A percentile compares a stretch with the other conserved stretches of the same genome.
Conservation (phyloP, 1,284 basidiomycete species). For the Cryptococcus sp. region DNA sequence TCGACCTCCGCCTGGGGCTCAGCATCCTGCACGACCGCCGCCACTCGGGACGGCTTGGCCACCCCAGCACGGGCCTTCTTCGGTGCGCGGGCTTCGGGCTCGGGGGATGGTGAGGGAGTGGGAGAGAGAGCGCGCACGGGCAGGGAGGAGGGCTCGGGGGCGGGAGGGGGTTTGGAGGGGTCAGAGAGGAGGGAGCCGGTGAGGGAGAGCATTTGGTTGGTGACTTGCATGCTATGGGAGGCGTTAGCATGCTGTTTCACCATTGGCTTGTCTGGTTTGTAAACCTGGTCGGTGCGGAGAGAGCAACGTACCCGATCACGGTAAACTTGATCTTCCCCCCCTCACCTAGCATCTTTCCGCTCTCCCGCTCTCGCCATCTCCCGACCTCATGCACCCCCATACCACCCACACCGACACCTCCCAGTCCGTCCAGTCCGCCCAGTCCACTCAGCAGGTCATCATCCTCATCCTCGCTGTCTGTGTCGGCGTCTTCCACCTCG, state of each 20-base stretch:
- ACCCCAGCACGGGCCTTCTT: slow-evolving; percentile 16
- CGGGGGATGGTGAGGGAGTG: slow-evolving; percentile 27
- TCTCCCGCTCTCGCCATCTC: slow-evolving; percentile 74
- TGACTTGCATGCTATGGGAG: slow-evolving; percentile 69
- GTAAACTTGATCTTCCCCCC: slow-evolving; percentile 74
- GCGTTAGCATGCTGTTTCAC: background rate
- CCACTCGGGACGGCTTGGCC: background rate
- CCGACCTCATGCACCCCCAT: slow-evolving; percentile 53
- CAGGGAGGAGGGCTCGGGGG: slow-evolving; percentile 23
- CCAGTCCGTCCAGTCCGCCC: slow-evolving; percentile 22
- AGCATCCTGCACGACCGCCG: background rate
- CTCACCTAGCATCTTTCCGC: slow-evolving; percentile 70
- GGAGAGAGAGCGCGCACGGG: slow-evolving; percentile 15
- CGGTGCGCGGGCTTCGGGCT: slow-evolving; percentile 18
- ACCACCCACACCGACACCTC: slow-evolving; percentile 20
- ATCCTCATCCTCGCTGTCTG: slow-evolving; percentile 38
- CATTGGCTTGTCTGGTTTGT: background rate
- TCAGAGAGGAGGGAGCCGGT: slow-evolving; percentile 83
- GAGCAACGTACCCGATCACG: slow-evolving; percentile 71
- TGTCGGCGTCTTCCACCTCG: slow-evolving; percentile 29
- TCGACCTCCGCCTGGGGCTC: slow-evolving; percentile 25
- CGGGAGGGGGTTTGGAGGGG: slow-evolving; percentile 70
- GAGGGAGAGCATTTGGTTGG: slow-evolving; percentile 92
- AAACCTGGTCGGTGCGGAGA: too few relatives aligned
- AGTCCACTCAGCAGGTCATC: slow-evolving; percentile 16